These are phyloP conservation scores for Immersiporthe knoxdaviesiana DNA, from an alignment of 2,329 filamentous ascomycete genomes.

Conservation along the genomic window DNA sequence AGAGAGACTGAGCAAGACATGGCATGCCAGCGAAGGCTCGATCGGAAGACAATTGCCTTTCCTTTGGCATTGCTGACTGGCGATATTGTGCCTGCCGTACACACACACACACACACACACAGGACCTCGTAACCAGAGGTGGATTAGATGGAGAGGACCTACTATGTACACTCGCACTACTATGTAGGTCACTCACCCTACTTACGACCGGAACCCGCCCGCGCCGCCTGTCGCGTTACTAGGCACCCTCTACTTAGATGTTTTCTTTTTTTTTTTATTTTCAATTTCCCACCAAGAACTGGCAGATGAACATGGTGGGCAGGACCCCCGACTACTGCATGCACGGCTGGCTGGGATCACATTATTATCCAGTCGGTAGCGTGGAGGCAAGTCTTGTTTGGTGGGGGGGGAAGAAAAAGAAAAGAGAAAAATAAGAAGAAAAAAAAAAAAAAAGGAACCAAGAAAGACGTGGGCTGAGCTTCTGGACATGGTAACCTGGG, in stretches of 20 bases:
- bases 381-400: neutral
- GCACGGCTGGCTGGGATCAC: constrained; percentile 13
- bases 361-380: neutral
- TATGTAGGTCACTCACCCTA: too few species aligned
- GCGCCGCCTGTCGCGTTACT: neutral
- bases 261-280: too few species aligned
- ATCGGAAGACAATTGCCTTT: neutral
- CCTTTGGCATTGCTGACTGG: neutral
- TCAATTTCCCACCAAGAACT: neutral
- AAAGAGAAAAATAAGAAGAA: too few species aligned
- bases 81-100: neutral
- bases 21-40: neutral
- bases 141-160: too few species aligned
- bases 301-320: neutral
- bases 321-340: constrained; percentile 16
- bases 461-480: neutral
- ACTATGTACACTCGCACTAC: too few species aligned
- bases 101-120: neutral
- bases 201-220: neutral
- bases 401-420: too few species aligned
- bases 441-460: too few species aligned
- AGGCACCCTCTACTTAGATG: neutral
- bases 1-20: neutral
- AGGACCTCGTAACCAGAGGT: too few species aligned
- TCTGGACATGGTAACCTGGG: constrained; percentile 15